Evolutionary conservation across 257 asterid species (phyloP).

Genomic region (Ajuga chamaepitys): DNA sequence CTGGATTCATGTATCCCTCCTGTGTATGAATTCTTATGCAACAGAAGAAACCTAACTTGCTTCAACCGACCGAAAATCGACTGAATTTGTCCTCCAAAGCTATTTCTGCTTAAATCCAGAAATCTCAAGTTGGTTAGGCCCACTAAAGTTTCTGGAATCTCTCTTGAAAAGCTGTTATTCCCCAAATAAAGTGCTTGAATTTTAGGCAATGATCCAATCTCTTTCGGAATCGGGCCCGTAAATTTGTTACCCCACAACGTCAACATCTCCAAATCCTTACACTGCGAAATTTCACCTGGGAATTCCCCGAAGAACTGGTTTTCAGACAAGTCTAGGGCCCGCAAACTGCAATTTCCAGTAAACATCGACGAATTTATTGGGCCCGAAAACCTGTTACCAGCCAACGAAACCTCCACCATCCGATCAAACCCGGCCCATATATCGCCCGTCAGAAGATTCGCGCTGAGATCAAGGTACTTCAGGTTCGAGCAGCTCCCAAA

Average conservation of each 20-base stretch:
- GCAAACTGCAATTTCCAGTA: slow-evolving; percentile 46
- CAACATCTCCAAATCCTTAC: slow-evolving; percentile 38
- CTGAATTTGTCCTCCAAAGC: slow-evolving; percentile 69
- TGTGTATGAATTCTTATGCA: slow-evolving; percentile 48
- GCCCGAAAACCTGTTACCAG: slow-evolving; percentile 50
- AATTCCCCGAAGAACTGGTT: slow-evolving; percentile 49
- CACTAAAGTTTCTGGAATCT: slow-evolving; percentile 55
- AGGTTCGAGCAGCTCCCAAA: slow-evolving; percentile 45
- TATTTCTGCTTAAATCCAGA: slow-evolving; percentile 67
- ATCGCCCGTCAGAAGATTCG: slow-evolving; percentile 48
- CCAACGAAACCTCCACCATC: slow-evolving; percentile 46
- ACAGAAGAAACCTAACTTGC: slow-evolving; percentile 57
- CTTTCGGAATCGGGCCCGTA: slow-evolving; percentile 56
- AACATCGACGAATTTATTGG: slow-evolving; percentile 29
- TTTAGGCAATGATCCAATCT: slow-evolving; percentile 47
- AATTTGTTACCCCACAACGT: slow-evolving; percentile 53
- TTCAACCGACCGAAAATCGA: slow-evolving; percentile 46
- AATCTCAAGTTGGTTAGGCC: slow-evolving; percentile 40
- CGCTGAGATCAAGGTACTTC: slow-evolving; percentile 63
- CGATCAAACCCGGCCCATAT: slow-evolving; percentile 55
- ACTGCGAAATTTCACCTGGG: slow-evolving; percentile 52
- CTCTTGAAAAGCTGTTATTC: slow-evolving; percentile 56
- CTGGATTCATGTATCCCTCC: slow-evolving; percentile 64
- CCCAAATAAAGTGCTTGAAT: slow-evolving; percentile 60
- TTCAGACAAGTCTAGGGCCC: slow-evolving; percentile 55